A percentile compares a stretch with the other conserved stretches of the same genome.
Evolutionary conservation across 345 rosid genomes (phyloP).

Genomic region (Abelmoschus esculentus): DNA sequence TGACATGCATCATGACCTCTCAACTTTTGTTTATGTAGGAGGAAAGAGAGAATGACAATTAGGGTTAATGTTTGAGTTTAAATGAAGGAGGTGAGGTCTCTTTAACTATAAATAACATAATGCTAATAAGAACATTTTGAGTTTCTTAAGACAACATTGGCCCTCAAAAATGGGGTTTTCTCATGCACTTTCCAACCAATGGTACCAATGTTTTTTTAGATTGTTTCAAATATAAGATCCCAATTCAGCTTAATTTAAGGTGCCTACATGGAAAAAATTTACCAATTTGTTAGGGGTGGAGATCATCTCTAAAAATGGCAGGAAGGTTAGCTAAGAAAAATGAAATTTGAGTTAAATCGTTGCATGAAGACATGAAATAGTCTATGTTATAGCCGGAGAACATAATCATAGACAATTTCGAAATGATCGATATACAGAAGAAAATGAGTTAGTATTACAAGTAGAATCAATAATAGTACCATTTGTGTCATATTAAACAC

Average conservation of each 20-base stretch:
- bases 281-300: slow-evolving; percentile 10
- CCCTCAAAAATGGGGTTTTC: background rate
- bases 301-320: background rate
- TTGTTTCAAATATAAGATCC: background rate
- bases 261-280: slow-evolving; percentile 9
- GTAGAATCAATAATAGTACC: too few species aligned
- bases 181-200: background rate
- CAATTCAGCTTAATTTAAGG: slow-evolving; percentile 3
- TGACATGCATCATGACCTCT: slow-evolving; percentile 24
- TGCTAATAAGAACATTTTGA: background rate
- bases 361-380: too few species aligned
- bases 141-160: background rate
- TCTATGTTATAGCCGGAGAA: too few species aligned
- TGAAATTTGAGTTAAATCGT: too few species aligned
- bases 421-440: too few species aligned
- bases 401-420: too few species aligned
- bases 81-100: slow-evolving; percentile 12
- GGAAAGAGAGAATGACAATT: slow-evolving; percentile 5
- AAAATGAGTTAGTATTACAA: too few species aligned
- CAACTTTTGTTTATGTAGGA: background rate
- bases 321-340: background rate
- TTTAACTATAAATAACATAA: slow-evolving; percentile 1
- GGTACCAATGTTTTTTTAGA: background rate
- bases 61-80: slow-evolving; percentile 6
- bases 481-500: too few species aligned